These are phyloP conservation scores for Sarocladiaceae sp. DNA, from an alignment of 2,329 filamentous ascomycete species.

Conservation along the genomic window DNA sequence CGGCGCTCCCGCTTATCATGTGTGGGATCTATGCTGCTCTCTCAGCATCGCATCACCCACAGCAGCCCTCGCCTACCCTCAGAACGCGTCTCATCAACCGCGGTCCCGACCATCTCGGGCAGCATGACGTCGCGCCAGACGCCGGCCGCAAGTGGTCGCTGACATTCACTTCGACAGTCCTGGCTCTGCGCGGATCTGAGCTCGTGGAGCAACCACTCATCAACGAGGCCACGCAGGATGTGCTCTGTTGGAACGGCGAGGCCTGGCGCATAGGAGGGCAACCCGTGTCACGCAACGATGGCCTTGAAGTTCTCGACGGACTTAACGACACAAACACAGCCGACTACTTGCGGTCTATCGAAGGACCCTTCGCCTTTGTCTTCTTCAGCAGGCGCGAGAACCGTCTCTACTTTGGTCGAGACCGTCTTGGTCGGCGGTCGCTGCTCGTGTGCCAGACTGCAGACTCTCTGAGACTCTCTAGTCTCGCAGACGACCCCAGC, in stretches of 20 bases:
- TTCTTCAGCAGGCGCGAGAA: slow-evolving; percentile 62
- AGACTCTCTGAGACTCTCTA: slow-evolving; percentile 57
- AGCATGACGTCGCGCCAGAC: slow-evolving; percentile 25
- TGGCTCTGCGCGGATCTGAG: slow-evolving; percentile 75
- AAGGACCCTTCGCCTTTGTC: slow-evolving; percentile 85
- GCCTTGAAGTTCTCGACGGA: slow-evolving; percentile 57
- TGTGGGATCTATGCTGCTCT: slow-evolving; percentile 55
- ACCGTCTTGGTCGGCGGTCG: slow-evolving; percentile 81
- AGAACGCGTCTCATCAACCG: slow-evolving; percentile 43
- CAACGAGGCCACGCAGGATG: slow-evolving; percentile 48
- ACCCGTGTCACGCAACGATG: slow-evolving; percentile 69
- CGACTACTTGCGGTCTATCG: slow-evolving; percentile 53
- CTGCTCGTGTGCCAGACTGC: slow-evolving; percentile 52
- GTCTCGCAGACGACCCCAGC: slow-evolving; percentile 52
- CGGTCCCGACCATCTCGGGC: slow-evolving; percentile 53
- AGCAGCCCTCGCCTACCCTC: slow-evolving; percentile 27
- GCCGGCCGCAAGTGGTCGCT: slow-evolving; percentile 33
- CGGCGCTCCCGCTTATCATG: slow-evolving; percentile 34
- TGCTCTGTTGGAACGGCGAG: slow-evolving; percentile 96
- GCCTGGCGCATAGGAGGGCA: slow-evolving; percentile 69
- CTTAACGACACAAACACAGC: slow-evolving; percentile 39
- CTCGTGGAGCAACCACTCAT: slow-evolving; percentile 68
- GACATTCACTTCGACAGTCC: slow-evolving; percentile 73
- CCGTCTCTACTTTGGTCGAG: slow-evolving; percentile 74
- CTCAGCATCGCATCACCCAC: slow-evolving; percentile 20